A percentile compares a stretch with the other conserved stretches of the same genome.
Evolutionary conservation across 139 green algal species (phyloP).

Genomic region (Diplosphaera chodatii): DNA sequence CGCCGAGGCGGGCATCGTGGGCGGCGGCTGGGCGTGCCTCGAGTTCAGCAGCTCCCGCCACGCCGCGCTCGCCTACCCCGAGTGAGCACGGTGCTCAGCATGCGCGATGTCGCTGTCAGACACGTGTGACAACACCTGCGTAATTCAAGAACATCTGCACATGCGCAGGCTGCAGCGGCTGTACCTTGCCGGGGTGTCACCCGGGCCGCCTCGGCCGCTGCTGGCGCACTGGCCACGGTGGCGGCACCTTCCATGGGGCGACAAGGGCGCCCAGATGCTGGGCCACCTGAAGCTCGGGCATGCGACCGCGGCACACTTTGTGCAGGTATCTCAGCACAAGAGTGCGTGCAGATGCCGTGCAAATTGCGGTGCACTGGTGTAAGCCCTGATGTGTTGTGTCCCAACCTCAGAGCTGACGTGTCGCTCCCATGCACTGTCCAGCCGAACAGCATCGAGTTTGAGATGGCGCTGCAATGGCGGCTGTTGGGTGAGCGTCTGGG

Average conservation of each 20-base stretch:
- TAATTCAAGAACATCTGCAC: too few relatives aligned
- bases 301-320: constrained; percentile 13
- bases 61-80: background rate
- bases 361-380: too few relatives aligned
- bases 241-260: constrained; percentile 9
- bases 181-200: constrained; percentile 1
- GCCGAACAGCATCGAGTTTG: constrained; percentile 23
- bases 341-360: background rate
- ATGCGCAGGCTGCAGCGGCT: constrained; percentile 10
- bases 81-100: background rate
- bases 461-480: constrained; percentile 19
- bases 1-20: background rate
- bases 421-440: background rate
- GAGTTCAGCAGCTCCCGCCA: background rate
- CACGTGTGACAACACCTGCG: too few relatives aligned
- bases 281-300: constrained; percentile 9
- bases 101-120: too few relatives aligned
- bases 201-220: constrained; percentile 10
- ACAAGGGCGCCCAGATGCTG: background rate
- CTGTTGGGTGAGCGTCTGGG: background rate
- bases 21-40: background rate
- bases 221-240: background rate
- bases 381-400: too few relatives aligned
- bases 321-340: too few relatives aligned
- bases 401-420: too few relatives aligned